These are phyloP conservation scores for Gilbertella persicaria DNA, from an alignment of 371 early-diverging fungal genomes.

Conservation along the genomic window DNA sequence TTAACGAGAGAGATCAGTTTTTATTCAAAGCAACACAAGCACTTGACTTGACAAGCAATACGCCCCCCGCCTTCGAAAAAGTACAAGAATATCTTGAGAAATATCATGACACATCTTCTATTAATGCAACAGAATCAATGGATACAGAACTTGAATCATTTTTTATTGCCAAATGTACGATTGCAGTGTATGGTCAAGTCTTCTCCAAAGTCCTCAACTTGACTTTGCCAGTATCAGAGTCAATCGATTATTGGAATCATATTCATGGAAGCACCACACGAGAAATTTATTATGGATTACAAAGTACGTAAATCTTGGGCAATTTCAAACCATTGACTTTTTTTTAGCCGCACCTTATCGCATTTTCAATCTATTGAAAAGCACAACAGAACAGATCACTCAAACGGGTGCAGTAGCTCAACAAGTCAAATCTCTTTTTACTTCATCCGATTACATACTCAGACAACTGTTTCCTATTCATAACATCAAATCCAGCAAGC, in stretches of 20 bases:
- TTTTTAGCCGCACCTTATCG: conserved; percentile 51
- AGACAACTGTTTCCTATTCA: conserved; percentile 40
- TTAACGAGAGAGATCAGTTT: conserved; percentile 25
- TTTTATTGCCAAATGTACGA: conserved; percentile 57
- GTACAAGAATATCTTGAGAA: conserved; percentile 21
- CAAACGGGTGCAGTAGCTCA: conserved; percentile 1
- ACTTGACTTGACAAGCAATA: conserved; percentile 22
- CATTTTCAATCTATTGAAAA: conserved; percentile 30
- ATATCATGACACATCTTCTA: conserved; percentile 12
- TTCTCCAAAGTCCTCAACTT: conserved; percentile 61
- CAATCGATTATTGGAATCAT: conserved; percentile 72
- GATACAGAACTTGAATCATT: conserved; percentile 48
- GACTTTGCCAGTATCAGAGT: conserved; percentile 64
- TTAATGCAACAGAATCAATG: not conserved
- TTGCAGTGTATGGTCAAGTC: conserved; percentile 65
- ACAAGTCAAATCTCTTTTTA: conserved; percentile 22
- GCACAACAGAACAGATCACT: conserved; percentile 17
- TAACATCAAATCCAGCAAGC: not conserved
- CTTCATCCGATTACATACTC: conserved; percentile 31
- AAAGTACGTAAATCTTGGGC: conserved; percentile 46
- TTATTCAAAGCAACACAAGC: conserved; percentile 33
- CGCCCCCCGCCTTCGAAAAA: conserved; percentile 21
- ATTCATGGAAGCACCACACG: conserved; percentile 51
- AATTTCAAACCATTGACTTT: not conserved
- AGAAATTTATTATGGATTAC: conserved; percentile 59